Base-by-base conservation (phyloP, 2,329 filamentous ascomycete species). In the Herpotrichia juniperi region DNA sequence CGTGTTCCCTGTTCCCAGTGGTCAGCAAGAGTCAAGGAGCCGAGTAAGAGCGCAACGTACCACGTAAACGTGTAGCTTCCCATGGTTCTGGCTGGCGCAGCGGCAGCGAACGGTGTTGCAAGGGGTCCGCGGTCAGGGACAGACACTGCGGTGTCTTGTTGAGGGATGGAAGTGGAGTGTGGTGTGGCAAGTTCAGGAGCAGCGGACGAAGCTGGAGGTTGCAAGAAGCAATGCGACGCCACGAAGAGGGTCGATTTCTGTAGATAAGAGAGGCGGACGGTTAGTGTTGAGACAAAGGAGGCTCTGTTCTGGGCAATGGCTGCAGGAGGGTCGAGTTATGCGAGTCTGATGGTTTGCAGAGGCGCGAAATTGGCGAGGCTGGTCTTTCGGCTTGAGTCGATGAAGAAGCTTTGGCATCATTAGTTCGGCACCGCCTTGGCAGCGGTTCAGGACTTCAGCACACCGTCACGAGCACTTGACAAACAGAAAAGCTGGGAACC, bases 11-110 rank as follows among this genome's bases (percentile, higher is more conserved):
- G 56, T 42, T 48, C 17, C 21, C 24, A 37, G 46, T 32, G 28
- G 61, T 67, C 48, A 66, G 59, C 52, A 51, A 53, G 51, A 50
- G 47, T 51, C 51, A 48, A 43, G 52, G 54, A 42, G 46, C 43
- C 28, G 54, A 21, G 48, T 52, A 26, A 39, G 51, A 46, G 28
- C 12, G 46, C 31, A 35, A 80, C 85, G 76, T 76, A 89, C 87
- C 87, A 89, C 74, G 82, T 86, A 79, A 89, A 89, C 45, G 85
- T 85, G 71, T 85, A 88, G 77, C 79, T 87, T 67, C 84, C 86
- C 85, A 88, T 87, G 61, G 68, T 77, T 32, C 14, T 24, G 37
- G 25, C 17, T 34, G 30, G 40, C n/a, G 26, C 32, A 46, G 48
- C 35, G 46, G 43, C 19, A 25, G 45, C 31, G 43, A 28, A 11